These are phyloP conservation scores for Mrakia gelida DNA, from an alignment of 768 basidiomycete genomes.

Conservation along the genomic window DNA sequence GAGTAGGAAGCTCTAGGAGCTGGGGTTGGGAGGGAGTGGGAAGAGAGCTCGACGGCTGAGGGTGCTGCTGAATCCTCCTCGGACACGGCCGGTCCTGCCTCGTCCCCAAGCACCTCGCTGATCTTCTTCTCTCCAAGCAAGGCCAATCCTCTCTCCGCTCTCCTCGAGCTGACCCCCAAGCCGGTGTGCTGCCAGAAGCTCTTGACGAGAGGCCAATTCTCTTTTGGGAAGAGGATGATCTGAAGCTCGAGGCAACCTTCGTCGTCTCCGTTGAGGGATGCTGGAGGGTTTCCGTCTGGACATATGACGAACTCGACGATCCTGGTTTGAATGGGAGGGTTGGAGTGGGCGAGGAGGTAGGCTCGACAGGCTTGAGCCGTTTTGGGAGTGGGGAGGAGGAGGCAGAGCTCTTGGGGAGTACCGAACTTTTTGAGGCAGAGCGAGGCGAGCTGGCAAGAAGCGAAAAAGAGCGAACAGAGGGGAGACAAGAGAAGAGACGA, in stretches of 20 bases:
- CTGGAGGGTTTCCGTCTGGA: constrained; percentile 29
- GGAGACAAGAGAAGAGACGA: neutral
- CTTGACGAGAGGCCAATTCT: constrained; percentile 63
- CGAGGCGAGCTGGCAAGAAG: constrained; percentile 61
- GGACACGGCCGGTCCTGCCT: neutral
- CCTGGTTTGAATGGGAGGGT: constrained; percentile 58
- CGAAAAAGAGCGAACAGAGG: neutral
- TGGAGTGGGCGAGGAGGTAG: constrained; percentile 52
- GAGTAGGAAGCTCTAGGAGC: constrained; percentile 28
- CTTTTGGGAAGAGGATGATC: constrained; percentile 69
- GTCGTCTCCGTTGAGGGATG: constrained; percentile 35
- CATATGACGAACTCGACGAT: constrained; percentile 59
- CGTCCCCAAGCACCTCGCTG: constrained; percentile 2
- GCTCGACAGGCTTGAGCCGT: constrained; percentile 70
- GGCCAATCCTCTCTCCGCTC: constrained; percentile 75
- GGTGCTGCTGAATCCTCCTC: neutral
- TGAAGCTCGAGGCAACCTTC: constrained; percentile 57
- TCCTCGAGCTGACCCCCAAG: constrained; percentile 78
- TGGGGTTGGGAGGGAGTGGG: neutral
- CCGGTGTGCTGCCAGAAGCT: constrained; percentile 97
- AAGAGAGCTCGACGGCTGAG: neutral
- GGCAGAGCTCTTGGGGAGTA: constrained; percentile 61
- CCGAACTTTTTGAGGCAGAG: constrained; percentile 78
- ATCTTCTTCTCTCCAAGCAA: constrained; percentile 55
- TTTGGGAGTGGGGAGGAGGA: constrained; percentile 70